Evolutionary conservation across 441 rosid genomes (phyloP).

Genomic region (Euphorbia neoarborescens): DNA sequence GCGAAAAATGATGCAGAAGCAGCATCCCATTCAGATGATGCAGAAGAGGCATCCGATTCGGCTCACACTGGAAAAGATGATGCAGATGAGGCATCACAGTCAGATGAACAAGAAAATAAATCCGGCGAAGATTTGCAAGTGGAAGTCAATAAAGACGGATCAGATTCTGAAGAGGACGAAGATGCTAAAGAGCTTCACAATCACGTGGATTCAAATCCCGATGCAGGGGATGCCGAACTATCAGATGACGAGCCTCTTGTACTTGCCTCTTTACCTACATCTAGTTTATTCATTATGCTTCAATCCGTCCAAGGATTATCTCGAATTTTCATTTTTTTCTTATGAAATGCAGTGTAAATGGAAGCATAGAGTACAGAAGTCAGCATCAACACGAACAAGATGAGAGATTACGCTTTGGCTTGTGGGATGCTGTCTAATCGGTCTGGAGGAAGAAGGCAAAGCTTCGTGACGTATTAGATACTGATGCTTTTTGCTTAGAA

Average conservation of each 20-base stretch:
- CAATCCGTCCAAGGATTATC: not conserved
- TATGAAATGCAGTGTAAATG: constrained; percentile 65
- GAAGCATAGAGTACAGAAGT: constrained; percentile 61
- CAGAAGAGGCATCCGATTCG: not conserved
- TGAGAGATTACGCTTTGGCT: constrained; percentile 21
- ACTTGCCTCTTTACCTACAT: constrained; percentile 24
- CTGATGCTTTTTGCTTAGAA: constrained; percentile 16
- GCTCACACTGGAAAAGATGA: constrained; percentile 30
- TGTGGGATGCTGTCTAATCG: constrained; percentile 14
- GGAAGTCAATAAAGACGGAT: constrained; percentile 37
- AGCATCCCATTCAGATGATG: not conserved
- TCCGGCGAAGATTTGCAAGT: constrained; percentile 32
- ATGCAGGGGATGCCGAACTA: constrained; percentile 39
- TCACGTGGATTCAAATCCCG: constrained; percentile 16
- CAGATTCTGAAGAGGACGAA: constrained; percentile 37
- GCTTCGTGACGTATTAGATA: constrained; percentile 13
- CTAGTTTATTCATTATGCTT: constrained; percentile 2
- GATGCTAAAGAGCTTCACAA: constrained; percentile 19
- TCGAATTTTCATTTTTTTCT: constrained; percentile 14
- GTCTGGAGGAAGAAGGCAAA: constrained; percentile 5
- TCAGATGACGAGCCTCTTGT: constrained; percentile 96
- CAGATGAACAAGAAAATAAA: constrained; percentile 33
- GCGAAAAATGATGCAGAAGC: constrained; percentile 37
- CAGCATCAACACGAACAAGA: constrained; percentile 33
- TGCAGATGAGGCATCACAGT: constrained; percentile 27